A percentile compares a stretch with the other conserved stretches of the same genome.
Conservation (phyloP, 441 rosid genomes). For the Pelargonium fulgidum region DNA sequence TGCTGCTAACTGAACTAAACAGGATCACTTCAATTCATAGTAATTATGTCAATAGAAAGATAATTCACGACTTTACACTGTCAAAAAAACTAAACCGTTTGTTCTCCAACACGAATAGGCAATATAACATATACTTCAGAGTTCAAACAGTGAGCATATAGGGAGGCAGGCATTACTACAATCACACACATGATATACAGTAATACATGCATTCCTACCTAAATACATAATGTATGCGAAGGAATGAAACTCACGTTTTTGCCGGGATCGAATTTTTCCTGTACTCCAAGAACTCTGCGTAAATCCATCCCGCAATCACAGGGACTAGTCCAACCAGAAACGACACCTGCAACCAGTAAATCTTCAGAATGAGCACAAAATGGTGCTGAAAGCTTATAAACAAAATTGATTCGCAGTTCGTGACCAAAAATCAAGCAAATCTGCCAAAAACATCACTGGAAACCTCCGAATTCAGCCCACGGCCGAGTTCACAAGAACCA, state of each 20-base stretch:
- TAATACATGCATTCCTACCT: slow-evolving; percentile 1
- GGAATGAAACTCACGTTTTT: slow-evolving; percentile 60
- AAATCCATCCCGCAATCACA: slow-evolving; percentile 71
- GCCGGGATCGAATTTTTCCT: slow-evolving; percentile 45
- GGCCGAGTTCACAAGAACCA: background rate
- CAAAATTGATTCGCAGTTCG: background rate
- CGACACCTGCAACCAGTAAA: slow-evolving; percentile 51
- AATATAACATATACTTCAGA: background rate
- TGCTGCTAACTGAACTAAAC: background rate
- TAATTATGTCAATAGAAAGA: background rate
- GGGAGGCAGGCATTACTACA: background rate
- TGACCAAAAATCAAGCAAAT: slow-evolving; percentile 4
- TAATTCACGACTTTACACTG: background rate
- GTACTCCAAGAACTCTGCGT: slow-evolving; percentile 69
- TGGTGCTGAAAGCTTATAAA: background rate
- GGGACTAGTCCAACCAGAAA: slow-evolving; percentile 83
- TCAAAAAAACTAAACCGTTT: too few relatives aligned
- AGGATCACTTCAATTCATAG: background rate
- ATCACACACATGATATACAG: background rate
- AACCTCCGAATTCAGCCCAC: too few relatives aligned
- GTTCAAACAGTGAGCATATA: background rate
- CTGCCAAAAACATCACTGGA: background rate
- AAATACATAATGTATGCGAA: background rate
- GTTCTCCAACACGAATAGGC: background rate
- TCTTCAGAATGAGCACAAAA: background rate